Base-by-base conservation (phyloP, 106 monocot genomes). In the Apostasia ramifera region DNA sequence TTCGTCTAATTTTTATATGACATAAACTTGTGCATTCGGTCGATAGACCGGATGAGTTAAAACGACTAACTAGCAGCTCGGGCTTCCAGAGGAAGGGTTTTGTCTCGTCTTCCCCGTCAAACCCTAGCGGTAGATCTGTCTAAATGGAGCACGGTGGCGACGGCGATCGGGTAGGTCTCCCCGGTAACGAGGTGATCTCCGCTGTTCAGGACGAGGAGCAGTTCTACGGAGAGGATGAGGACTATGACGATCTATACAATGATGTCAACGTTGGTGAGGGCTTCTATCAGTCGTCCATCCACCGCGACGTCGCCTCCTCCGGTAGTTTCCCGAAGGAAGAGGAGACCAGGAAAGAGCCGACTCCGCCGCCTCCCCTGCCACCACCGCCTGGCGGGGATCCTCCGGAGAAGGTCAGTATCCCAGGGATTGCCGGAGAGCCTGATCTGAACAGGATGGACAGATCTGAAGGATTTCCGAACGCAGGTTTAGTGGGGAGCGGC, bases 231-330 rank as follows among this genome's bases (percentile, higher is more conserved):
- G 93, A 94, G 52, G 90, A 90, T 37, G 85, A 94, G 50, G 91
- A 91, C 72, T 91, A 77, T 58, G 94, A 94, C 62, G 94, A 94
- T 69, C 88, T 94, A 52, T 94, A 94, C 81, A 91, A 88, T 79
- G 91, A 94, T 72, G 88, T 91, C 79, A 94, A 91, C 74, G 88
- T 88, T 48, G 88, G 94, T 11, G 91, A 94, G 42, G 80, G 81
- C 57, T 91, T 88, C 75, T 75, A 68, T 77, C 78, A 81, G 49
- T 59, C 83, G 9, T 56, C 68, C 15, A 55, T 76, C 48, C 75
- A 46, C 66, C 63, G 47, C 3, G 38, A 8, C 60, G 39, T 55
- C 6, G 53, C 45, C 40, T 53, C 49, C 39, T 50, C 12, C 26
- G 44, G 43, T 1, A 5, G 47, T 44, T 65, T 43, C 42, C 61